phyloP scores from a whole-genome alignment of 192 early-diverging fungal genomes.

The Podila clonocystis region DNA sequence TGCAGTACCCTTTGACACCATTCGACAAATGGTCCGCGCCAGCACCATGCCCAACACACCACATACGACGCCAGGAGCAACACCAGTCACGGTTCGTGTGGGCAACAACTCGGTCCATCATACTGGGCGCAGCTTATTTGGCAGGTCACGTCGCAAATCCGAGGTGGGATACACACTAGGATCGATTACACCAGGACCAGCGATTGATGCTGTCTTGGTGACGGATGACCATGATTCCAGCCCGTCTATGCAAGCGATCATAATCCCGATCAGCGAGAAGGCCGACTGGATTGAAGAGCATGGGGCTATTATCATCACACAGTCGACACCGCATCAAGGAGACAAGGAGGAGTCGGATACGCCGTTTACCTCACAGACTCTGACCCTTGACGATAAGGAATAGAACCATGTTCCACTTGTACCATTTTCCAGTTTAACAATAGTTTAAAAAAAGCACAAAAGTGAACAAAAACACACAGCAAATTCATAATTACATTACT shows the following conservation, averaged over 20 bases:
- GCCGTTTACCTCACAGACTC: background rate
- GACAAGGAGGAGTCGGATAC: background rate
- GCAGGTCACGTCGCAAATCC: background rate
- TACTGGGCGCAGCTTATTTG: background rate
- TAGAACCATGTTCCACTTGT: background rate
- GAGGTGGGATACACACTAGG: background rate
- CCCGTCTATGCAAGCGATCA: background rate
- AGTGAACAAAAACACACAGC: background rate
- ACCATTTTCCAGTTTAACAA: no score
- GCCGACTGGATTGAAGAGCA: background rate
- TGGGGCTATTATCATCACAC: background rate
- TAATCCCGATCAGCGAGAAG: background rate
- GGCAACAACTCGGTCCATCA: background rate
- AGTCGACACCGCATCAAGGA: background rate
- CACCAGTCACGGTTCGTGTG: slow-evolving; percentile 2
- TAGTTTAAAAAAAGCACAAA: background rate
- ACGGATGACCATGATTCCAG: background rate
- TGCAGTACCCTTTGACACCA: slow-evolving; percentile 43
- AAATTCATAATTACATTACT: background rate
- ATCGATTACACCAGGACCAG: background rate
- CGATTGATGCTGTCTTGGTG: background rate
- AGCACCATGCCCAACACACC: slow-evolving; percentile 32
- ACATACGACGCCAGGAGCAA: background rate
- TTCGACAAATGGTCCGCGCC: slow-evolving; percentile 44
- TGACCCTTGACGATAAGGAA: background rate